Evolutionary conservation across 2,329 filamentous ascomycete genomes (phyloP), one percentile per base, ranked within the genome.

Genomic region (Onygenales sp.): DNA sequence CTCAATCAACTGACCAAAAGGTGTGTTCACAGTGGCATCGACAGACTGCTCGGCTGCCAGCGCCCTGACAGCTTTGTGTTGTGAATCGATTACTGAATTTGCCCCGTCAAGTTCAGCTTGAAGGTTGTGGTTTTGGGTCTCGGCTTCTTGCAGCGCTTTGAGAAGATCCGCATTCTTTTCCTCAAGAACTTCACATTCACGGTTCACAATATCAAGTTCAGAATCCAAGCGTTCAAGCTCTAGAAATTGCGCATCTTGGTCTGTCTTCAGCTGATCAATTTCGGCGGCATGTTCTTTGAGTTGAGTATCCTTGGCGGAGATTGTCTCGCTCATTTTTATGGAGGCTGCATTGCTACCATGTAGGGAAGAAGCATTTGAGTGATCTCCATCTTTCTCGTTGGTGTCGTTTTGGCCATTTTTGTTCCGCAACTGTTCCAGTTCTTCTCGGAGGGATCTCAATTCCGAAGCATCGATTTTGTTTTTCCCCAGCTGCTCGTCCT

Each of bases 1-100:
- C 31, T 70, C 67, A 2, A 72, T 58, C n/a, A 73, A 68, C 42
- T 73, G 68, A 27, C 60, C 64, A 52, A 69, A 72, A 6, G 67
- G 65, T 53, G n/a, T 32, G 32, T 65, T 70, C 27, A 64, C 64
- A 6, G 61, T 61, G 3, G 58, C 55, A 51, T 63, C 63, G 4
- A 65, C 55, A 4, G 69, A 67, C 2, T 70, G 56, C 37, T 71
- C 67, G 7, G 62, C 64, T 10, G 69, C 70, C 36, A 69, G 63
- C 5, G 62, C 63, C 36, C 68, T 69, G 10, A 73, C 56, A 1
- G 67, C 68, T 49, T 65, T 69, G 49, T 65, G 62, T 49, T 70
- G 69, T 2, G 68, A 65, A 36, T 63, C 63, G 21, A 68, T 61
- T 48, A 70, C 67, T 2, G 67, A 64, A 49, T 67, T 67, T 9